phyloP scores from a whole-genome alignment of 495 filamentous ascomycete genomes.

The Umbilicaria muhlenbergii region DNA sequence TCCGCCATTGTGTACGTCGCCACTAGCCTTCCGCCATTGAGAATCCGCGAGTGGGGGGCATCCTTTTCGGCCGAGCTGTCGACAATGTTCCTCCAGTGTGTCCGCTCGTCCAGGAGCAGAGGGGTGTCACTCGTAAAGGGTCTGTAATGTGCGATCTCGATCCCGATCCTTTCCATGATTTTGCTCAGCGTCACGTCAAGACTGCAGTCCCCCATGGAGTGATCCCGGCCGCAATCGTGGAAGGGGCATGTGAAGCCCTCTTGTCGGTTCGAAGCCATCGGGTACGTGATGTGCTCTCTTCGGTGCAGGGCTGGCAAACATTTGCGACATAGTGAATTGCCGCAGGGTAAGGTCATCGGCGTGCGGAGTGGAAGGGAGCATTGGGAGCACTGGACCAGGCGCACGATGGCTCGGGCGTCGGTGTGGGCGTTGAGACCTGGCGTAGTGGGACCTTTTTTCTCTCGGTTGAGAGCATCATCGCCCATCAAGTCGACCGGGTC shows the following conservation, averaged over 20 bases:
- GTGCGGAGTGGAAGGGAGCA: conserved; percentile 54
- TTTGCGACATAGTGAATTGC: conserved; percentile 55
- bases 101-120: conserved; percentile 15
- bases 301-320: conserved; percentile 53
- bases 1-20: conserved; percentile 42
- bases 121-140: conserved; percentile 10
- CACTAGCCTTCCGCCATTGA: conserved; percentile 41
- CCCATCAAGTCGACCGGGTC: conserved; percentile 17
- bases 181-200: conserved; percentile 61
- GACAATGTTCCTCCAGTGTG: conserved; percentile 9
- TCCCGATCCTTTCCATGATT: conserved; percentile 30
- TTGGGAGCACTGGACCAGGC: conserved; percentile 55
- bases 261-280: conserved; percentile 42
- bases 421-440: conserved; percentile 25
- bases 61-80: conserved; percentile 10
- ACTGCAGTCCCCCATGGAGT: conserved; percentile 61
- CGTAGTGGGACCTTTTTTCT: conserved; percentile 4
- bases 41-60: conserved; percentile 11
- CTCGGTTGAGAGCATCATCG: conserved; percentile 8
- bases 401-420: conserved; percentile 44
- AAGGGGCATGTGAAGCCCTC: conserved; percentile 62
- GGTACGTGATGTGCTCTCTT: conserved; percentile 60
- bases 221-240: conserved; percentile 45
- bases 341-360: conserved; percentile 71
- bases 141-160: conserved; percentile 13